Conservation (phyloP, 2,329 filamentous ascomycete species). For the Colletotrichum magnum region DNA sequence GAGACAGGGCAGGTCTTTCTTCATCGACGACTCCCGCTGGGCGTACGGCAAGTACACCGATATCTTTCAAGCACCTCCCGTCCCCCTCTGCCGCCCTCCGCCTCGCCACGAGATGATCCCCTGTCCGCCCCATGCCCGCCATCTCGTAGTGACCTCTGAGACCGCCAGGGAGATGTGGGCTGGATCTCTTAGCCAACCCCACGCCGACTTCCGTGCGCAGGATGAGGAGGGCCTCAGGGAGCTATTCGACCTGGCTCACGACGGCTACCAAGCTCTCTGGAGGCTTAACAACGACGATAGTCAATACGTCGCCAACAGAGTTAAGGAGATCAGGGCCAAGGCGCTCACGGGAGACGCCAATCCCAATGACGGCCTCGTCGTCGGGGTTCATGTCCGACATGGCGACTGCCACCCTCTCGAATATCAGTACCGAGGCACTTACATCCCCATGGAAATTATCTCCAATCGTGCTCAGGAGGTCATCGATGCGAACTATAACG, state of each 20-base stretch:
- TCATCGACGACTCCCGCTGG: constrained; percentile 88
- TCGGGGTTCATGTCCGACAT: constrained; percentile 85
- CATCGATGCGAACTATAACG: constrained; percentile 64
- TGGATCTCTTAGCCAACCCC: constrained; percentile 61
- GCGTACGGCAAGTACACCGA: constrained; percentile 82
- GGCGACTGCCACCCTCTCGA: constrained; percentile 85
- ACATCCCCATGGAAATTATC: constrained; percentile 82
- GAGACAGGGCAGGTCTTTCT: constrained; percentile 82
- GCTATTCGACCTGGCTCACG: constrained; percentile 77
- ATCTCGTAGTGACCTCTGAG: constrained; percentile 80
- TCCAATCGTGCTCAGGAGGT: constrained; percentile 70
- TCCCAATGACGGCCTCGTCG: constrained; percentile 65
- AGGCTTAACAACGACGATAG: constrained; percentile 76
- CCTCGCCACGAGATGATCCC: constrained; percentile 83
- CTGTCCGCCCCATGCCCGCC: constrained; percentile 81
- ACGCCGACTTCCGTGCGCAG: constrained; percentile 67
- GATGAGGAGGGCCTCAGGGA: constrained; percentile 60
- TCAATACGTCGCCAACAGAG: constrained; percentile 73
- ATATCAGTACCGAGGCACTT: constrained; percentile 81
- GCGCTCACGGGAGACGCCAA: constrained; percentile 58
- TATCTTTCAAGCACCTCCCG: constrained; percentile 79
- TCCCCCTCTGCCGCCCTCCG: constrained; percentile 77
- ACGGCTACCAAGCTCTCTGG: constrained; percentile 82
- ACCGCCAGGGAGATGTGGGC: constrained; percentile 78
- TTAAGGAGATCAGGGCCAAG: constrained; percentile 67